These are phyloP conservation scores for Podospora sp. DNA, from an alignment of 495 filamentous ascomycete species.

Conservation along the genomic window DNA sequence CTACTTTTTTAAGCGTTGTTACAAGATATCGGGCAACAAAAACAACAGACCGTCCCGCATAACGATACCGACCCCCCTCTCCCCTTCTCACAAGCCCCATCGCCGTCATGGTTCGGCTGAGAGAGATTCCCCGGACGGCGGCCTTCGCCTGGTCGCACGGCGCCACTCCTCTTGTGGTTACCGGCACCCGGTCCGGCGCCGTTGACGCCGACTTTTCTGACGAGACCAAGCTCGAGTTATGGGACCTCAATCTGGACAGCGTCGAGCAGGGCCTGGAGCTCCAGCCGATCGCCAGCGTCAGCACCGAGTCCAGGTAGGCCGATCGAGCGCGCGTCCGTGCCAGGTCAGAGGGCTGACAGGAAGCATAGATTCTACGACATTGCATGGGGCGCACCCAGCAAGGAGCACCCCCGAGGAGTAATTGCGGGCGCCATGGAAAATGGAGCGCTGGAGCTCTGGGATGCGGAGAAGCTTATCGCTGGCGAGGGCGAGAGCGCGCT, in stretches of 20 bases:
- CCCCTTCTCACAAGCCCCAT: constrained; percentile 12
- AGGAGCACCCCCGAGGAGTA: constrained; percentile 76
- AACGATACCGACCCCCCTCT: constrained; percentile 13
- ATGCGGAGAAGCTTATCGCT: constrained; percentile 80
- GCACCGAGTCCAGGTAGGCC: constrained; percentile 82
- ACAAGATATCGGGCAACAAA: constrained; percentile 2
- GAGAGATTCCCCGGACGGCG: constrained; percentile 94
- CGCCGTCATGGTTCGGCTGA: constrained; percentile 83
- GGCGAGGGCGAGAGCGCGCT: constrained; percentile 72
- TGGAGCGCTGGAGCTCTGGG: constrained; percentile 94
- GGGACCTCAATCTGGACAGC: constrained; percentile 84
- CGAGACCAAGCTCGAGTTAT: constrained; percentile 94
- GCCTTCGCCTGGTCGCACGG: constrained; percentile 95
- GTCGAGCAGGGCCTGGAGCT: constrained; percentile 76
- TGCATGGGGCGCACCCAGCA: constrained; percentile 82
- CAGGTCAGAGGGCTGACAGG: constrained; percentile 9
- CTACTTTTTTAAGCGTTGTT: constrained; percentile 12
- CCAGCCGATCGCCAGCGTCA: constrained; percentile 79
- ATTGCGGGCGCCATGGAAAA: constrained; percentile 96
- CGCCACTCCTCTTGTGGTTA: constrained; percentile 77
- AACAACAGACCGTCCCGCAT: neutral
- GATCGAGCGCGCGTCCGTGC: neutral
- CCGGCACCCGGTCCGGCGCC: constrained; percentile 92
- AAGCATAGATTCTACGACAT: constrained; percentile 87
- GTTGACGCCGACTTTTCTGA: constrained; percentile 97